Base-by-base conservation (phyloP, 495 filamentous ascomycete genomes). In the Trichoderma virens region DNA sequence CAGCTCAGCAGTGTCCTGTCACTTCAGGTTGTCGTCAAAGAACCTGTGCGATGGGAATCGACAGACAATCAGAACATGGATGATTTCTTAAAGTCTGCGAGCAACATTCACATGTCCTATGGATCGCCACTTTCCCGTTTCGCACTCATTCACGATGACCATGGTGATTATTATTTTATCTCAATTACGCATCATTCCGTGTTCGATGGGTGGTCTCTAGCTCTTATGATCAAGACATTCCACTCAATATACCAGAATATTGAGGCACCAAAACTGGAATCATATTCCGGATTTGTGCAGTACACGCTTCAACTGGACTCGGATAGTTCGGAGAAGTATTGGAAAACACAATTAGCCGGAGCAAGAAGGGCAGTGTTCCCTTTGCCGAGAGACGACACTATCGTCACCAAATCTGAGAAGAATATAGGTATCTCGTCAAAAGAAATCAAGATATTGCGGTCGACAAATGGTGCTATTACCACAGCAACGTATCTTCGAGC, bases 401-500 rank as follows among this genome's bases (percentile, higher is more conserved):
- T 30, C 13, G 5, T 23, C 20, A 2, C 16, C 13, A 23, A n/a
- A 16, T 6, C 30, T 18, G 23, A 35, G n/a, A 61, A 5, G 18
- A 35, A 32, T 5, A 16, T 32, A 1, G 14, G 31, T 20, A 25
- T 61, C 16, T 61, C 35, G 18, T n/a, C 59, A 27, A 35, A 23
- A 39, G 35, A 39, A 3, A 35, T 35, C 31, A 20, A 39, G 4
- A 9, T 61, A 14, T 18, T 11, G 3, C 64, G 67, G 3, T 69
- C 60, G 47, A 39, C 59, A 61, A 39, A 35, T 39, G n/a, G 30
- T 18, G 18, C 62, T 34, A 70, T 75, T 5, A 64, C 71, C 5
- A 72, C 62, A 70, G 71, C 1, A 72, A 79, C 38, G 75, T 80
- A 81, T 4, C 73, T 82, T 34, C 80, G 79, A 62, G 72, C 71